Base-by-base conservation (phyloP, 2,329 filamentous ascomycete species). In the Aquanectria penicillioides region DNA sequence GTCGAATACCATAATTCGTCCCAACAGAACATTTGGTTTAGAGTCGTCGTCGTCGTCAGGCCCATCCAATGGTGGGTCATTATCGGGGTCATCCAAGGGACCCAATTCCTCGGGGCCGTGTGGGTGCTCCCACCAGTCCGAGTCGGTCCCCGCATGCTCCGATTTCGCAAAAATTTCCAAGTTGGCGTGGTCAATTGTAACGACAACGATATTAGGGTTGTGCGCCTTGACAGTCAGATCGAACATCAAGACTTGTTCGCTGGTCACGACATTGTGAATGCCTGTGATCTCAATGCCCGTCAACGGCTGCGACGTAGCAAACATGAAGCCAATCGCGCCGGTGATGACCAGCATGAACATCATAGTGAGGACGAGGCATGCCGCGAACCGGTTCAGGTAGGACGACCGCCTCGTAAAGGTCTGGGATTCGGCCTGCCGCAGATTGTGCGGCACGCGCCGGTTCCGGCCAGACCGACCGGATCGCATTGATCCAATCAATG, bases 91-190 rank as follows among this genome's bases (percentile, higher is more conserved):
- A 46, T 76, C 73, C 18, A 61, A 41, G n/a, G 61, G 53, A 12
- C 63, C 71, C 9, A 76, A 50, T 15, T 69, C 65, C 15, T 65
- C 63, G 18, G 65, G 68, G 23, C 70, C 64, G 53, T 71, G 63
- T 36, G 71, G 71, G 31, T 72, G 72, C 17, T 80, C 79, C 82
- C 84, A 84, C 85, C 86, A 87, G 69, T 86, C 82, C 22, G 81
- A 84, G 67, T 88, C 86, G 7, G 82, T 84, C n/a, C 92, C 91
- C 11, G 94, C 91, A 72, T 94, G 91, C 59, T 91, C 92, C 59
- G 93, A 97, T 76, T 96, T 97, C 25, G 95, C 95, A 75, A 98
- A 98, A 26, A 99, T 86, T 70, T 96, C 93, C 56, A 98, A 83
- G 73, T 98, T 93, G 71, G 96, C 90, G 41, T 94, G 89, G 63